Evolutionary conservation across 2,329 filamentous ascomycete genomes (phyloP), one percentile per base, ranked within the genome.

Genomic region (Raffaelea albimanens): DNA sequence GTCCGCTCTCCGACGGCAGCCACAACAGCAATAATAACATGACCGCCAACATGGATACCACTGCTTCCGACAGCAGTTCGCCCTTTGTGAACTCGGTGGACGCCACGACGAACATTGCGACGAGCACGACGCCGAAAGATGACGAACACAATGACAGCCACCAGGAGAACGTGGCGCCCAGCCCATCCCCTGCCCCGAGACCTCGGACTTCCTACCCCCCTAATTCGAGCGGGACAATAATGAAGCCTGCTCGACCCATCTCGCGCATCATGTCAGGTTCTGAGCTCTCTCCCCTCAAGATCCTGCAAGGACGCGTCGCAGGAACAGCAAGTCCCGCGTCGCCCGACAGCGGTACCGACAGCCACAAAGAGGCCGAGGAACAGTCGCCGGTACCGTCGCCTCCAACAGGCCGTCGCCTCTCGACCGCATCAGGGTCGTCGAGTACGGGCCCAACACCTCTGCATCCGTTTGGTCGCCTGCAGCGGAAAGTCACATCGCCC

Each of bases 281-380:
- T 49, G 75, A 76, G 55, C 69, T 79, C 29, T 77, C 76, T 44
- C 76, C 76, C 36, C 66, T 80, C 33, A 77, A 76, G 63, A 76
- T 80, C 43, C 65, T 80, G 33, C 59, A 67, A 44, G 52, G 45
- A 19, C 51, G 47, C 18, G 54, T 50, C 2, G n/a, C 34, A 38
- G 34, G 34, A 38, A 16, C 7, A 38, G 5, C 14, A 13, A 49
- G 52, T 42, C 48, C 53, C 7, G 53, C 43, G 1, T 55, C 53
- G 25, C 53, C 51, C 3, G 53, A 53, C 40, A 50, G 48, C 22
- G 43, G 47, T 45, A 25, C 49, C 52, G 45, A 54, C 10, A 44
- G 49, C 46, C 57, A 47, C 50, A 56, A 40, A 46, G 54, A 38
- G 23, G 20, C 38, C 31, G 44, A 47, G 31, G 52, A 47, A 31